Conservation (phyloP, 192 early-diverging fungal genomes). For the Obelidium mucronatum region DNA sequence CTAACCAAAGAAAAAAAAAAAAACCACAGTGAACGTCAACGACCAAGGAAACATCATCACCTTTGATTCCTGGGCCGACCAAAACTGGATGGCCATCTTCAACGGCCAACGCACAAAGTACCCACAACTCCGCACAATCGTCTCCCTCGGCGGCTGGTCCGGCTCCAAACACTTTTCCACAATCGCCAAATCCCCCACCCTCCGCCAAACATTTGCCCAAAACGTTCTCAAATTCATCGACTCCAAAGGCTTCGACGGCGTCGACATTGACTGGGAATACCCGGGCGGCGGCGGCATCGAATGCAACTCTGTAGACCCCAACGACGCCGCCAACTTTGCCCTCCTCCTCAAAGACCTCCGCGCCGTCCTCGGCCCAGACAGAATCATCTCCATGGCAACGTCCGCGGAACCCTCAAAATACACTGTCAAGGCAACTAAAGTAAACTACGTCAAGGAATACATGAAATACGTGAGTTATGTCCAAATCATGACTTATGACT, state of each 20-base stretch:
- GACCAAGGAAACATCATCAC: background rate
- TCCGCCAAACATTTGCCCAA: conserved; percentile 6
- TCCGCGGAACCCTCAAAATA: conserved; percentile 1
- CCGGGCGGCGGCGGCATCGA: conserved; percentile 15
- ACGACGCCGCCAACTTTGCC: conserved; percentile 15
- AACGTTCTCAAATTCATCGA: background rate
- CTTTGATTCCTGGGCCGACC: too few relatives aligned
- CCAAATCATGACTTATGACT: conserved; percentile 26
- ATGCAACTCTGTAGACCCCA: too few relatives aligned
- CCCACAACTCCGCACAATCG: conserved; percentile 6
- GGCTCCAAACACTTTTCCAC: conserved; percentile 16
- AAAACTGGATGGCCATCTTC: conserved; percentile 3
- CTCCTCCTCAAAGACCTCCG: background rate
- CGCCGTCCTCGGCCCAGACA: background rate
- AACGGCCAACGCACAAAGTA: background rate
- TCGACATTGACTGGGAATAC: too few relatives aligned
- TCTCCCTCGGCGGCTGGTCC: conserved; percentile 18
- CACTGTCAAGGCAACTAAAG: background rate
- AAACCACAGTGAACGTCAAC: background rate
- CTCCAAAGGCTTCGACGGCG: too few relatives aligned
- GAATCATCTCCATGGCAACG: conserved; percentile 1
- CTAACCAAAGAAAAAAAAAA: background rate
- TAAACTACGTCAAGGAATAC: conserved; percentile 18
- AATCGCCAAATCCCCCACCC: background rate
- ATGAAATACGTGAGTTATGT: conserved; percentile 5